These are phyloP conservation scores for Pseudotulostoma volvatum DNA, from an alignment of 495 filamentous ascomycete genomes.

Conservation along the genomic window DNA sequence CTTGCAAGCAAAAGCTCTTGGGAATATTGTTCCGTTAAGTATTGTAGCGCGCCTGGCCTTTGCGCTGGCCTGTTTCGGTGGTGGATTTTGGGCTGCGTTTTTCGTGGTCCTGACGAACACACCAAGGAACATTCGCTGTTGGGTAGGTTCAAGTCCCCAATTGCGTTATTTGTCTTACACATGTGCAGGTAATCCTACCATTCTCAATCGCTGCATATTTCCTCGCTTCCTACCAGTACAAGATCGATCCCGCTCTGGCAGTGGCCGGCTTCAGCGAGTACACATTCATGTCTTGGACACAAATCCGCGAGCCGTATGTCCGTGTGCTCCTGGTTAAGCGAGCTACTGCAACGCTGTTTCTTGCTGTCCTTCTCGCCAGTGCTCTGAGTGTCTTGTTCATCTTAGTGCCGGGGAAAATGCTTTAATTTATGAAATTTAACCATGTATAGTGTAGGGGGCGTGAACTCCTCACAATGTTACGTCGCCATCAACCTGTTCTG, in stretches of 20 bases:
- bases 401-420: constrained; percentile 76
- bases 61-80: constrained; percentile 77
- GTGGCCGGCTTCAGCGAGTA: constrained; percentile 87
- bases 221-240: constrained; percentile 82
- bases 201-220: constrained; percentile 82
- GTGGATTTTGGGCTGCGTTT: constrained; percentile 86
- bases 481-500: too few relatives aligned
- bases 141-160: constrained; percentile 57
- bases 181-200: constrained; percentile 68
- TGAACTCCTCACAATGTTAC: too few relatives aligned
- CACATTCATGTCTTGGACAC: constrained; percentile 76
- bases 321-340: constrained; percentile 67
- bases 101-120: constrained; percentile 79
- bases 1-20: constrained; percentile 81
- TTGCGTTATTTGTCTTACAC: constrained; percentile 3
- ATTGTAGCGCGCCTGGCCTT: constrained; percentile 67
- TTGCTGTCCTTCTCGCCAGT: constrained; percentile 58
- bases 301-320: constrained; percentile 77
- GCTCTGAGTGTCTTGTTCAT: constrained; percentile 71
- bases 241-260: constrained; percentile 78
- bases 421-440: constrained; percentile 28
- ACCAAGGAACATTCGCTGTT: constrained; percentile 54
- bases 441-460: too few relatives aligned
- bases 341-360: constrained; percentile 53
- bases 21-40: constrained; percentile 81